Evolutionary conservation across 2,329 filamentous ascomycete species (phyloP), one percentile per base, ranked within the genome.

Genomic region (Curvularia sp.): DNA sequence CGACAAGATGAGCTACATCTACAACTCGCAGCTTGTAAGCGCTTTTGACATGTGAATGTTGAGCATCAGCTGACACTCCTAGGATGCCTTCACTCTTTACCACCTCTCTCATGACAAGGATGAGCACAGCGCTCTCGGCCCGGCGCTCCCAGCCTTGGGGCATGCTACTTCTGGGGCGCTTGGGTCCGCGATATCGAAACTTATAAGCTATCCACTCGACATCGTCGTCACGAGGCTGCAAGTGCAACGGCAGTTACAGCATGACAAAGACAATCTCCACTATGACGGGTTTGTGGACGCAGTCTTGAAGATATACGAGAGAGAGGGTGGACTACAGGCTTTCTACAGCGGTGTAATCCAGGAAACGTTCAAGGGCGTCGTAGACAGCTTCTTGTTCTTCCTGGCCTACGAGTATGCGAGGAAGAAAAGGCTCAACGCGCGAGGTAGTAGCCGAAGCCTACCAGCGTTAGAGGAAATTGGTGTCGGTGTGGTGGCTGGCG

Each of bases 371-470:
- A 83, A 83, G 64, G 77, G 78, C 42, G 75, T 83, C 12, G 75
- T 86, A 28, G 92, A 95, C 79, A 91, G 89, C 55, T 94, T 95
- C 73, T 82, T 96, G 50, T 96, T 96, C 81, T 96, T 96, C 79
- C 83, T 94, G 18, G 89, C 91, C 57, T 96, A 96, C 78, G 90
- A 80, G 2, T 84, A 83, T 53, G 67, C 87, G 19, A 77, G 84
- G 41, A 79, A 85, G 56, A 74, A 71, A 36, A 68, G 79, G 53
- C 67, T 79, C 46, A 67, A 66, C 28, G 53, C 67, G 6, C 63
- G 69, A 28, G 68, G 62, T 0, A 51, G 60, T 19, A 59, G 67
- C 5, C 66, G 61, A 38, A 83, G 49, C 72, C 78, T 95, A 1
- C 84, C 85, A 2, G 82, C 88, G 1, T 57, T 89, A 21, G 89